Conservation (phyloP, 371 early-diverging fungal species). For the Mortierella sp. region DNA sequence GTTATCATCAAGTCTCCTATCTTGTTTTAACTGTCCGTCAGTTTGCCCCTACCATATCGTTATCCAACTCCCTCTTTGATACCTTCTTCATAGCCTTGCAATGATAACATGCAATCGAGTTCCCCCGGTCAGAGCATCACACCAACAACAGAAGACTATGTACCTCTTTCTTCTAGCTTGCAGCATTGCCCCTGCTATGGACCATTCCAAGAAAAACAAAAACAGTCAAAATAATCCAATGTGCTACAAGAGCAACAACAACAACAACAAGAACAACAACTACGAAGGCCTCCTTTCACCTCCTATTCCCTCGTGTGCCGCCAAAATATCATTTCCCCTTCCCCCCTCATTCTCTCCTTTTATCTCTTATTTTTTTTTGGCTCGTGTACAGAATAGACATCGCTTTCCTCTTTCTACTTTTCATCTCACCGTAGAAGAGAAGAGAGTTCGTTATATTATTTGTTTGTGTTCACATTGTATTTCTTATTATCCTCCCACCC, state of each 20-base stretch:
- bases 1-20: too few species aligned
- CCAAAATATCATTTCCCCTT: not conserved
- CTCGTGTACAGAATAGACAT: conserved; percentile 8
- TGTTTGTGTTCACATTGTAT: conserved; percentile 4
- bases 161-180: not conserved
- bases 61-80: not conserved
- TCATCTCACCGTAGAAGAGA: not conserved
- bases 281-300: not conserved
- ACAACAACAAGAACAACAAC: not conserved
- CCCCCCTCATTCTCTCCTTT: not conserved
- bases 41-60: not conserved
- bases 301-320: not conserved
- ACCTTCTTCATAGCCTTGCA: not conserved
- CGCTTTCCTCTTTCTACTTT: not conserved
- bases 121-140: not conserved
- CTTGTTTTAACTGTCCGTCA: too few species aligned
- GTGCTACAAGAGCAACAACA: not conserved
- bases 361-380: not conserved
- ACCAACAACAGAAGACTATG: not conserved
- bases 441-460: not conserved
- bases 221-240: not conserved
- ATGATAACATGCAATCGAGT: not conserved
- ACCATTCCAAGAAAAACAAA: not conserved
- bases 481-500: not conserved
- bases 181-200: not conserved